These are phyloP conservation scores for Daldinia caldariorum DNA, from an alignment of 495 filamentous ascomycete genomes.

Conservation along the genomic window DNA sequence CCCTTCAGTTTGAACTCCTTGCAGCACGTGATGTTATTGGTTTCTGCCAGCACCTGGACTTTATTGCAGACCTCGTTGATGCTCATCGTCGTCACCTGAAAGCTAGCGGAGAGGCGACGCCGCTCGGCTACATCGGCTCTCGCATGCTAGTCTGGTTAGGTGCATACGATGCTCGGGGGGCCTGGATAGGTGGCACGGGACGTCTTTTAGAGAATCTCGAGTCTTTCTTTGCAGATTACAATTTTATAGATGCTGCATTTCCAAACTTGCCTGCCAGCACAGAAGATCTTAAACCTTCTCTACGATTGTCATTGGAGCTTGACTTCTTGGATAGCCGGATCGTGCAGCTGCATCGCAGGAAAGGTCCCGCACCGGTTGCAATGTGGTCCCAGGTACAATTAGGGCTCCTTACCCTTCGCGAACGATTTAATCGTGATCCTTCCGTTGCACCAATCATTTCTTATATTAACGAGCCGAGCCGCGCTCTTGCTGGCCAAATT, in stretches of 20 bases:
- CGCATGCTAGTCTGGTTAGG: slow-evolving; percentile 36
- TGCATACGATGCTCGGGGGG: slow-evolving; percentile 29
- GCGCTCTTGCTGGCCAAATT: slow-evolving; percentile 20
- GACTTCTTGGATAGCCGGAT: slow-evolving; percentile 33
- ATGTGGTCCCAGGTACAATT: slow-evolving; percentile 26
- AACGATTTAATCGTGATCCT: slow-evolving; percentile 21
- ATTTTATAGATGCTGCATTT: slow-evolving; percentile 33
- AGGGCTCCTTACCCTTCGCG: slow-evolving; percentile 17
- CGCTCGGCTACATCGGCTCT: slow-evolving; percentile 27
- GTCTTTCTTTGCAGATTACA: slow-evolving; percentile 27
- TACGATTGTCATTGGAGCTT: slow-evolving; percentile 29
- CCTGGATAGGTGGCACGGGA: slow-evolving; percentile 27
- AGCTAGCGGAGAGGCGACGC: slow-evolving; percentile 29
- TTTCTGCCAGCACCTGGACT: slow-evolving; percentile 32
- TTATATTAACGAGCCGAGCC: slow-evolving; percentile 20
- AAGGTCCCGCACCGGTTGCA: not conserved
- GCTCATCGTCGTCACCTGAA: slow-evolving; percentile 26
- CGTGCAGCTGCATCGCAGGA: slow-evolving; percentile 18
- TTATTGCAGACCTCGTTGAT: slow-evolving; percentile 31
- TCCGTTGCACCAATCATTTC: slow-evolving; percentile 26
- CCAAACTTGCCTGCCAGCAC: slow-evolving; percentile 20
- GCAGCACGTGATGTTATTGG: slow-evolving; percentile 19
- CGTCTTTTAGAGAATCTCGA: slow-evolving; percentile 29
- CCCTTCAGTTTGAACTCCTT: slow-evolving; percentile 28
- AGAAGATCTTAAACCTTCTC: slow-evolving; percentile 29